These are phyloP conservation scores for Amphibolis antarctica DNA, from an alignment of 106 monocot species.

Conservation along the genomic window DNA sequence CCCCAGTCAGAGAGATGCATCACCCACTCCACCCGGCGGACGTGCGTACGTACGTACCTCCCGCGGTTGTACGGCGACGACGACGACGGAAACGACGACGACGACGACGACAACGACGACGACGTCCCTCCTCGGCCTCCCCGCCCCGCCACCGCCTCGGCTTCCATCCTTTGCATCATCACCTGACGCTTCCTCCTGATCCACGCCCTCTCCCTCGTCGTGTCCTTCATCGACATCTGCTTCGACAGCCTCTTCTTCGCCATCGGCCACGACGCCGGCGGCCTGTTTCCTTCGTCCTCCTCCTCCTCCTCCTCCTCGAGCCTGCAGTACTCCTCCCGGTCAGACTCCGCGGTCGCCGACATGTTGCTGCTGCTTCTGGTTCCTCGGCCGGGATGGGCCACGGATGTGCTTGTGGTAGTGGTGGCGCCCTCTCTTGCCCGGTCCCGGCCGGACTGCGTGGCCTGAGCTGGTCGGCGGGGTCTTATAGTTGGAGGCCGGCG, in stretches of 20 bases:
- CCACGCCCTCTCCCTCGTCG: constrained; percentile 1
- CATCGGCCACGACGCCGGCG: too few relatives aligned
- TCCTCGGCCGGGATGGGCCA: background rate
- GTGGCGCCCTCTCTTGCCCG: too few relatives aligned
- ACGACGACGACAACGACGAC: too few relatives aligned
- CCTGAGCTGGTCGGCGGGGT: too few relatives aligned
- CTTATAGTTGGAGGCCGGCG: too few relatives aligned
- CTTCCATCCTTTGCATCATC: background rate
- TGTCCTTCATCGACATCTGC: constrained; percentile 4
- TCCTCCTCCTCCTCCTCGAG: background rate
- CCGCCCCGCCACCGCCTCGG: constrained; percentile 29
- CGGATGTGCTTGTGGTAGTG: too few relatives aligned
- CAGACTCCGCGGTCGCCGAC: too few relatives aligned
- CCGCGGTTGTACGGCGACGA: too few relatives aligned
- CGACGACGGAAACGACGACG: too few relatives aligned
- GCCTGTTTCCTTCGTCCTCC: background rate
- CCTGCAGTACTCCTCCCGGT: background rate
- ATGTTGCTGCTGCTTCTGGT: background rate
- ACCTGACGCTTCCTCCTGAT: constrained; percentile 1
- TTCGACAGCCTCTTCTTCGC: constrained; percentile 5
- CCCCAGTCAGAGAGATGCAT: too few relatives aligned
- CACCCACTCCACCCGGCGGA: too few relatives aligned
- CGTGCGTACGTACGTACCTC: background rate
- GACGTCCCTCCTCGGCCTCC: constrained; percentile 8
- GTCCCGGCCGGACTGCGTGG: too few relatives aligned